Evolutionary conservation across 106 monocot genomes (phyloP).

Genomic region (Ottelia alismoides): DNA sequence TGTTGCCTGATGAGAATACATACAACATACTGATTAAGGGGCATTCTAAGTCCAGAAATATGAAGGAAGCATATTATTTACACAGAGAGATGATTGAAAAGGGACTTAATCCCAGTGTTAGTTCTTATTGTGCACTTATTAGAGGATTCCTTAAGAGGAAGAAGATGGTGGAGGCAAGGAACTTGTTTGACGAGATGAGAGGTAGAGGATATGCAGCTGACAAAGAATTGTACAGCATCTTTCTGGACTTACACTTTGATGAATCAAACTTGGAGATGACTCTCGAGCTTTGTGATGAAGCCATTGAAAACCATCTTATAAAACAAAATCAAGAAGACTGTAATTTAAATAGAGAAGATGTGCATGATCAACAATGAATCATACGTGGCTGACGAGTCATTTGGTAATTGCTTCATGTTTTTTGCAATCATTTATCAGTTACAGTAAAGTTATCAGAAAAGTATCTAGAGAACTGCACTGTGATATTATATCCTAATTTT

Average conservation of each 20-base stretch:
- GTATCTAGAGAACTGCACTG: no score
- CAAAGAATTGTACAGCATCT: slow-evolving; percentile 44
- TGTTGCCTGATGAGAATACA: slow-evolving; percentile 72
- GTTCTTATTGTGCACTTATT: slow-evolving; percentile 60
- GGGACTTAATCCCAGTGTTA: slow-evolving; percentile 41
- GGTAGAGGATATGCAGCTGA: slow-evolving; percentile 29
- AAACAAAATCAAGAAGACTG: no score
- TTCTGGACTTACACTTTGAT: slow-evolving; percentile 48
- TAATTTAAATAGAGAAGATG: no score
- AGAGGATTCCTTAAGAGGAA: slow-evolving; percentile 53
- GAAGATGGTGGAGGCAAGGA: slow-evolving; percentile 54
- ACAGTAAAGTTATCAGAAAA: no score
- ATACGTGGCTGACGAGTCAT: no score
- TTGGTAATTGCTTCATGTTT: no score
- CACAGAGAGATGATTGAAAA: slow-evolving; percentile 65
- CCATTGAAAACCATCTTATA: slow-evolving; percentile 28
- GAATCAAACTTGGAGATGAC: slow-evolving; percentile 55
- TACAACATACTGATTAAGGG: slow-evolving; percentile 90
- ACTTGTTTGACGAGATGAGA: slow-evolving; percentile 82
- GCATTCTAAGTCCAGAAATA: slow-evolving; percentile 84
- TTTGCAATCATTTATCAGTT: no score
- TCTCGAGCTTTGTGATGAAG: slow-evolving; percentile 78
- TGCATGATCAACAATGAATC: no score
- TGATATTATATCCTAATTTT: no score
- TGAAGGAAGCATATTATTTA: slow-evolving; percentile 85